Percentiles rank a stretch among this genome's conserved stretches.
Evolutionary conservation across 2,329 filamentous ascomycete species (phyloP).

Genomic region (Arachnomyces sp.): DNA sequence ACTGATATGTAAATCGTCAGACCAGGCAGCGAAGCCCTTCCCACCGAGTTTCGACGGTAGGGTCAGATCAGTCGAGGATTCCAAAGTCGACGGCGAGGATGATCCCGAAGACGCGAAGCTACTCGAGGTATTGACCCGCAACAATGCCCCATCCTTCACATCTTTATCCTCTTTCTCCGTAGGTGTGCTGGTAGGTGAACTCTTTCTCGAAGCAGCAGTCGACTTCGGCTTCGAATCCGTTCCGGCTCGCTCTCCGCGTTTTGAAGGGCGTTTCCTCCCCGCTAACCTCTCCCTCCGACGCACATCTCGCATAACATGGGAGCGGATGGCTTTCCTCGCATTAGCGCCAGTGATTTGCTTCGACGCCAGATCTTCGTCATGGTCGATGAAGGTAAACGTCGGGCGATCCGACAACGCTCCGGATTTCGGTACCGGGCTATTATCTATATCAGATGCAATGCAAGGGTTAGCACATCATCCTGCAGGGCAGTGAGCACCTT

Average conservation of each 20-base stretch:
- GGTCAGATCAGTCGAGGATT: background rate
- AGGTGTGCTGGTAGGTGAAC: background rate
- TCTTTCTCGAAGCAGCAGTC: background rate
- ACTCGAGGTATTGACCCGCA: too few relatives aligned
- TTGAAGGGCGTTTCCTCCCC: slow-evolving; percentile 29
- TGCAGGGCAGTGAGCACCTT: too few relatives aligned
- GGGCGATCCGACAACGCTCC: slow-evolving; percentile 19
- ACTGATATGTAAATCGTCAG: slow-evolving; percentile 2
- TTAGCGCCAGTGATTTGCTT: slow-evolving; percentile 32
- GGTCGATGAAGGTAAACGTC: slow-evolving; percentile 35
- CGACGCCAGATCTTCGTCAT: slow-evolving; percentile 31
- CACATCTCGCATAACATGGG: slow-evolving; percentile 37
- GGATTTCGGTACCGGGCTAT: slow-evolving; percentile 13
- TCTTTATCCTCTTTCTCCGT: slow-evolving; percentile 7
- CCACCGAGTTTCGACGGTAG: slow-evolving; percentile 8
- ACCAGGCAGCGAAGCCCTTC: too few relatives aligned
- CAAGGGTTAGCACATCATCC: too few relatives aligned
- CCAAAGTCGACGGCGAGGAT: slow-evolving; percentile 3
- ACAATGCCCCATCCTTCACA: too few relatives aligned
- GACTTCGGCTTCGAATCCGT: slow-evolving; percentile 8
- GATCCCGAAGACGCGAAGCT: slow-evolving; percentile 10
- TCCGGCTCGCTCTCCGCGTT: slow-evolving; percentile 16
- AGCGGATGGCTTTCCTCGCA: slow-evolving; percentile 33
- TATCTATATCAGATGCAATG: too few relatives aligned
- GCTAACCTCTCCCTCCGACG: slow-evolving; percentile 32